A percentile compares a stretch with the other conserved stretches of the same genome.
phyloP scores from a whole-genome alignment of 352 stramenopile genomes.

The Phytophthora crassamura region DNA sequence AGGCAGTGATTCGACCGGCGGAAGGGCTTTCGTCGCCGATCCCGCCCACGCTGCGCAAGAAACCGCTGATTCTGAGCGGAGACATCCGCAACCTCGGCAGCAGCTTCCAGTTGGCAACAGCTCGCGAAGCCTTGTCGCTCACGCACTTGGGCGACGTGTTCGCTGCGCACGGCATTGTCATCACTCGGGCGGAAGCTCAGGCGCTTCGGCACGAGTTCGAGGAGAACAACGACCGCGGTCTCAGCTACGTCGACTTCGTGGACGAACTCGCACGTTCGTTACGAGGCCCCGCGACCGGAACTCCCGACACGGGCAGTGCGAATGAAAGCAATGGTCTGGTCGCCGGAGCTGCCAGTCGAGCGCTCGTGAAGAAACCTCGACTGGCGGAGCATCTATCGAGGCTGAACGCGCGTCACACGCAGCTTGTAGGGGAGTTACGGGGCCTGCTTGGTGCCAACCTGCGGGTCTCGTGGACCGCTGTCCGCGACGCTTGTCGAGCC shows the following conservation, averaged over 20 bases:
- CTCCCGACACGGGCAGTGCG: conserved; percentile 11
- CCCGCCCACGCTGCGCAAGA: conserved; percentile 49
- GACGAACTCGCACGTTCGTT: conserved; percentile 63
- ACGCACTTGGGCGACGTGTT: conserved; percentile 60
- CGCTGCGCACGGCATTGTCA: conserved; percentile 48
- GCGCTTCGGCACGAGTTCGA: conserved; percentile 75
- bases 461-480: conserved; percentile 55
- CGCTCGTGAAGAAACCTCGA: conserved; percentile 64
- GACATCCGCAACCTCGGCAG: conserved; percentile 79
- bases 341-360: conserved; percentile 40
- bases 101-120: conserved; percentile 69
- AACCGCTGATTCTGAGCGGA: conserved; percentile 65
- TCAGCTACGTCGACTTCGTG: conserved; percentile 70
- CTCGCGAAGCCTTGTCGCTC: conserved; percentile 47
- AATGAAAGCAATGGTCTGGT: conserved; percentile 42
- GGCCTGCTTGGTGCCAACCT: conserved; percentile 51
- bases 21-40: conserved; percentile 37
- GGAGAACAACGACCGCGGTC: conserved; percentile 72
- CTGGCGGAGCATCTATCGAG: conserved; percentile 57
- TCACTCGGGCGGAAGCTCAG: conserved; percentile 65
- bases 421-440: conserved; percentile 53
- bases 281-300: conserved; percentile 33
- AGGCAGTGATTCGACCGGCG: conserved; percentile 32
- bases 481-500: conserved; percentile 60
- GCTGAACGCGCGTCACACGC: conserved; percentile 56